Evolutionary conservation across 768 basidiomycete genomes (phyloP), one percentile per base, ranked within the genome.

Genomic region (Termitomyces sp.): DNA sequence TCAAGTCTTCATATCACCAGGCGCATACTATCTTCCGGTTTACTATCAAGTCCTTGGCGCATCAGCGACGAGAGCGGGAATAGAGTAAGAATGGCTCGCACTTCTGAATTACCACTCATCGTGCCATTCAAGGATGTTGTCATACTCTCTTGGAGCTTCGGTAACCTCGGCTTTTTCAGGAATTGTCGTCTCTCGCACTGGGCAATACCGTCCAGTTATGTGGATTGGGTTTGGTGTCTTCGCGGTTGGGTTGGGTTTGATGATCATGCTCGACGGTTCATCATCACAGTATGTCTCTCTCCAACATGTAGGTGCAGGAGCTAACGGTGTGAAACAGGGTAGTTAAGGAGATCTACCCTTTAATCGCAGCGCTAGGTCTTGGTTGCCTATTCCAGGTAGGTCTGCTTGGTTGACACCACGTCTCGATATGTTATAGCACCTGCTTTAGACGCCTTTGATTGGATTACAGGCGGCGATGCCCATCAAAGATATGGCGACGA

Each of bases 391-490:
- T 89, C 76, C 83, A 85, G 75, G 75, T 78, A 64, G 41, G 69
- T 67, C 35, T 55, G 52, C 7, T 14, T 50, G 43, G 14, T 55
- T 46, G 23, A 10, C 28, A 18, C 20, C 33, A 30, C 57, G 13
- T 32, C 26, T 8, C 16, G 8, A 51, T 26, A 5, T 9, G 26
- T 49, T 30, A 30, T 23, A 65, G 60, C 60, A 33, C 64, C 49
- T 53, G 53, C 43, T 51, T 54, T 65, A 87, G 83, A 77, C 77
- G 5, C 90, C 89, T 0, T 71, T 91, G 7, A 84, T 92, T 53
- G 88, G 79, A 14, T 72, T 94, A 14, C 92, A 94, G 72, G 89
- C 91, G 1, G 87, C 91, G 0, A 95, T 95, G 91, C 93, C 93
- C 0, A 66, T 91, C 16, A 86, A 85, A 64, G 90, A 93, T 63